Evolutionary conservation across 2,329 filamentous ascomycete genomes (phyloP).

Genomic region (Pseudogymnoascus sp.): DNA sequence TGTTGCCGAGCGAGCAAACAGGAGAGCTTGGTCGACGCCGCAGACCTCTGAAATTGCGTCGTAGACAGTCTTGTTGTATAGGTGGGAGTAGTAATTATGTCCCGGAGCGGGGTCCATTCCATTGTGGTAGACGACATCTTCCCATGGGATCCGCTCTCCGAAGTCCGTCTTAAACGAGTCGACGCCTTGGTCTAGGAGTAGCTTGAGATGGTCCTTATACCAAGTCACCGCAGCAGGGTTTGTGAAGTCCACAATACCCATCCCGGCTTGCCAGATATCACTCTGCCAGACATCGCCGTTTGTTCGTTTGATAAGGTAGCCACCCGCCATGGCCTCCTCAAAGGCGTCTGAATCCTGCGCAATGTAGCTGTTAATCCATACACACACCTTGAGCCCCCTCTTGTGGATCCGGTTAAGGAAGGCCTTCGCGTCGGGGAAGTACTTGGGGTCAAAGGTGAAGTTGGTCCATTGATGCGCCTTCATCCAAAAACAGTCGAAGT

Average conservation of each 20-base stretch:
- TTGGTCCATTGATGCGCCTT: constrained; percentile 57
- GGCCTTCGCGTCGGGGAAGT: constrained; percentile 48
- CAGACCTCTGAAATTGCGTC: constrained; percentile 41
- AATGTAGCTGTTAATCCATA: constrained; percentile 57
- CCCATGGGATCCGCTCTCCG: constrained; percentile 52
- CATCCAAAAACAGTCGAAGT: constrained; percentile 58
- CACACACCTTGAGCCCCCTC: constrained; percentile 41
- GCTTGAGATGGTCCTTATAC: constrained; percentile 44
- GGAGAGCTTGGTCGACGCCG: constrained; percentile 42
- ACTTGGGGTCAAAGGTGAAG: constrained; percentile 48
- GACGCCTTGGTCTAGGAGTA: constrained; percentile 50
- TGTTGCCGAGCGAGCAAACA: constrained; percentile 52
- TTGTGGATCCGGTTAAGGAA: constrained; percentile 48
- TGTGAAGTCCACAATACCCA: constrained; percentile 56
- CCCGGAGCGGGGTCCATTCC: constrained; percentile 44
- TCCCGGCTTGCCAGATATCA: constrained; percentile 57
- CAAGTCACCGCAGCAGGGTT: constrained; percentile 50
- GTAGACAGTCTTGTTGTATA: constrained; percentile 54
- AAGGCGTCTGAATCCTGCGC: constrained; percentile 53
- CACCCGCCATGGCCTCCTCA: constrained; percentile 44
- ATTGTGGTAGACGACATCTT: constrained; percentile 47
- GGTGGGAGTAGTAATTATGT: constrained; percentile 56
- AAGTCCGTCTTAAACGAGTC: constrained; percentile 58
- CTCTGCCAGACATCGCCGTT: constrained; percentile 54
- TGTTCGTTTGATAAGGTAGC: constrained; percentile 50